A percentile compares a stretch with the other conserved stretches of the same genome.
Conservation (phyloP, 202 grass and related monocot genomes). For the Dendrocalamus latiflorus region DNA sequence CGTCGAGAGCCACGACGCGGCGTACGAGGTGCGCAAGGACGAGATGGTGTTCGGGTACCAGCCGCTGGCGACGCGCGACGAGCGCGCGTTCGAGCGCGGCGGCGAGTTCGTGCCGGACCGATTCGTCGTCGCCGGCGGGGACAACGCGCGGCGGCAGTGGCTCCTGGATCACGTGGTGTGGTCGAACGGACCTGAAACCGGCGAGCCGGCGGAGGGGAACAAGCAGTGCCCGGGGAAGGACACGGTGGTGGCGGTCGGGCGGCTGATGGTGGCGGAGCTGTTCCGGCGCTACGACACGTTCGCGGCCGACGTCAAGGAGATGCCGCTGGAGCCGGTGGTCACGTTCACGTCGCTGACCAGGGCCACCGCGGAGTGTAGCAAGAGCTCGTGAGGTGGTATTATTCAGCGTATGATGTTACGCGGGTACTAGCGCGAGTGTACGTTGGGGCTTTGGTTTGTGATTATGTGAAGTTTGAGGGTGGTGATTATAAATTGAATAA, state of each 20-base stretch:
- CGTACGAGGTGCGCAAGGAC: slow-evolving; percentile 52
- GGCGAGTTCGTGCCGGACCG: slow-evolving; percentile 51
- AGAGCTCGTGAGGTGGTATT: no score
- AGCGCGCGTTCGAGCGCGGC: slow-evolving; percentile 38
- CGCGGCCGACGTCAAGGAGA: slow-evolving; percentile 21
- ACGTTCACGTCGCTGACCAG: slow-evolving; percentile 46
- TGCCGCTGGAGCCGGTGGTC: slow-evolving; percentile 40
- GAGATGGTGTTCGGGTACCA: slow-evolving; percentile 72
- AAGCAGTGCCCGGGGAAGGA: slow-evolving; percentile 84
- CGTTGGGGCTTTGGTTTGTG: no score
- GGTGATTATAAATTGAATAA: no score
- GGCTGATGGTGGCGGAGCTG: slow-evolving; percentile 57
- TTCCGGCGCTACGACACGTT: slow-evolving; percentile 78
- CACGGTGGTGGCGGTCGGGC: slow-evolving; percentile 37
- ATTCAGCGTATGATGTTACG: no score
- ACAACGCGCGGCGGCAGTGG: not conserved
- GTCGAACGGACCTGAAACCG: slow-evolving; percentile 67
- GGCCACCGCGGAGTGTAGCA: no score
- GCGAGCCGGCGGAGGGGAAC: slow-evolving; percentile 32
- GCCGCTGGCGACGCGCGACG: slow-evolving; percentile 55
- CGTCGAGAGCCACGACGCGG: slow-evolving; percentile 65
- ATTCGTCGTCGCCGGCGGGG: slow-evolving; percentile 14
- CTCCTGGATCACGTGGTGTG: slow-evolving; percentile 59
- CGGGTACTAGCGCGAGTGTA: no score
- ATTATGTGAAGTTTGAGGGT: no score